Evolutionary conservation across 805 yeast genomes (phyloP).

Genomic region (Suhomyces tanzawaensis): DNA sequence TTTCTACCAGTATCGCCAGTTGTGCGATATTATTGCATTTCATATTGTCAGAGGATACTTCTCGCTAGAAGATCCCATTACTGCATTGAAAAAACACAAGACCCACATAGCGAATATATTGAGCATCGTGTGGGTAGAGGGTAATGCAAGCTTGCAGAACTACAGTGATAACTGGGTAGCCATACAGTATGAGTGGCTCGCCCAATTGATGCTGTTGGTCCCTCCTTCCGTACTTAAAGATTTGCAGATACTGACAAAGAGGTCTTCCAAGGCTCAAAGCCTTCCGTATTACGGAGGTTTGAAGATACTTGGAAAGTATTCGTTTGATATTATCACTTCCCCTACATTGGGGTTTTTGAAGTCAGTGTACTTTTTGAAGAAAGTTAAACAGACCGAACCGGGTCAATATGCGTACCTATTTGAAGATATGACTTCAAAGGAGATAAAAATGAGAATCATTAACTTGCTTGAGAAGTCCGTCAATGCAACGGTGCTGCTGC

Average conservation of each 20-base stretch:
- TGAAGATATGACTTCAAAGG: conserved; percentile 4
- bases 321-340: conserved; percentile 24
- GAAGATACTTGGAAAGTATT: conserved; percentile 15
- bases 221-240: conserved; percentile 32
- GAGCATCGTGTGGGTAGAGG: conserved; percentile 23
- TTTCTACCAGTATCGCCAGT: conserved; percentile 35
- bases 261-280: not conserved
- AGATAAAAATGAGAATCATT: conserved; percentile 6
- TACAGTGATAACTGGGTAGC: conserved; percentile 50
- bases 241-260: not conserved
- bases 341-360: conserved; percentile 29
- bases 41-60: conserved; percentile 63
- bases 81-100: conserved; percentile 62
- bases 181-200: conserved; percentile 64
- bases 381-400: not conserved
- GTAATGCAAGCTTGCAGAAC: conserved; percentile 11
- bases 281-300: conserved; percentile 34
- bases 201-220: conserved; percentile 50
- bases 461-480: conserved; percentile 5
- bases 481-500: not conserved
- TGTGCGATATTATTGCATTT: conserved; percentile 60
- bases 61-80: conserved; percentile 54
- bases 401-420: conserved; percentile 6
- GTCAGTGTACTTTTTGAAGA: conserved; percentile 20
- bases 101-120: conserved; percentile 58